Percentiles rank a stretch among this genome's conserved stretches.
These are phyloP conservation scores for Backusella mclennaniae DNA, from an alignment of 192 early-diverging fungal genomes.

Conservation along the genomic window DNA sequence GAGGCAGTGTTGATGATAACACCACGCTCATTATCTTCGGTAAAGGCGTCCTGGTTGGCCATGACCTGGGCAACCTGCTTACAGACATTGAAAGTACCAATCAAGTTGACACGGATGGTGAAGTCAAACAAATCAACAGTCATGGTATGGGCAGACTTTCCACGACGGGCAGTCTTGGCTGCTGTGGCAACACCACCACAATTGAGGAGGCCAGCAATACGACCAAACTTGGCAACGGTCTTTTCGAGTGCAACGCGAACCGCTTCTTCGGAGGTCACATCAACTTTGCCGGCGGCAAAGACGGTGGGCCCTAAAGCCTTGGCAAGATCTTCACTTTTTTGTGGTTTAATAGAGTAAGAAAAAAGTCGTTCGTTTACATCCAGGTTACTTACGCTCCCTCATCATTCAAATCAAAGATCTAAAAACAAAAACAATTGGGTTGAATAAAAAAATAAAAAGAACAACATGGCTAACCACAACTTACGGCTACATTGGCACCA, in stretches of 20 bases:
- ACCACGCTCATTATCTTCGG: conserved; percentile 29
- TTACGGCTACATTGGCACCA: conserved; percentile 21
- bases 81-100: conserved; percentile 32
- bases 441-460: neutral
- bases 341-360: conserved; percentile 12
- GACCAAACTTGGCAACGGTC: neutral
- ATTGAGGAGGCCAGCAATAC: conserved; percentile 21
- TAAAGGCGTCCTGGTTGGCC: conserved; percentile 12
- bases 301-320: neutral
- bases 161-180: conserved; percentile 15
- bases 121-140: conserved; percentile 12
- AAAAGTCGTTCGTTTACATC: neutral
- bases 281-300: conserved; percentile 7
- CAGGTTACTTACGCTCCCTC: neutral
- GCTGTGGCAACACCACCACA: conserved; percentile 24
- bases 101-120: conserved; percentile 21
- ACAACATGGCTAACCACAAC: neutral
- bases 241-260: conserved; percentile 1
- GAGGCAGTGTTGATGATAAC: conserved; percentile 30
- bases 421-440: neutral
- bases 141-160: conserved; percentile 11
- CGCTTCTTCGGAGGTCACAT: neutral
- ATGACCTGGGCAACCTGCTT: conserved; percentile 20
- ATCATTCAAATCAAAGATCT: conserved; percentile 33
- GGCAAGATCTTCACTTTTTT: conserved; percentile 6